Base-by-base conservation (phyloP, 495 filamentous ascomycete species). In the Daldinia bambusicola region DNA sequence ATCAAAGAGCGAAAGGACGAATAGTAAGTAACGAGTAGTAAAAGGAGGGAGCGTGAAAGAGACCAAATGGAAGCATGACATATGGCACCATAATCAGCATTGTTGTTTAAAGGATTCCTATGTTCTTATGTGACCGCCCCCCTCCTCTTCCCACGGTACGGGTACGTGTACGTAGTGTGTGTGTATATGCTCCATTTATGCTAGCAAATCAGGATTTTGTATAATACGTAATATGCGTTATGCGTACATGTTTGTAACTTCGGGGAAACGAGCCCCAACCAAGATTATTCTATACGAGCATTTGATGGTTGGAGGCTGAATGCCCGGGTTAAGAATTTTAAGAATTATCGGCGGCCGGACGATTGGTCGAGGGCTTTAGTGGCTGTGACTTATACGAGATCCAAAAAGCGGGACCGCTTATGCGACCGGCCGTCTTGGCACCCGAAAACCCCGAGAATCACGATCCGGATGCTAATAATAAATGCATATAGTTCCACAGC, bases 321-420 rank as follows among this genome's bases (percentile, higher is more conserved):
- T 48, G 13, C 37, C 43, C 43, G 43, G 43, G 43, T 22, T 48
- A 20, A 2, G 43, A 48, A 48, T 48, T 48, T 22, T 48, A 20
- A 2, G 43, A 48, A 48, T 48, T 48, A 48, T 48, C 43, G 43
- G 18, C 43, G 43, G 43, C 43, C 43, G 18, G 43, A 20, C 43
- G 43, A 48, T 48, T 48, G 43, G 43, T 48, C 43, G 26, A 48
- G 12, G 12, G 18, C 43, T 48, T 22, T 22, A 9, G 43, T 48
- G 43, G 43, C 43, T 48, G 43, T 48, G 43, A 48, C 43, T 48
- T 48, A 48, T 48, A 48, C 43, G 43, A 48, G 43, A 48, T 48
- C 43, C 18, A 22, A 48, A 22, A 12, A 48, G 43, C 18, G 43
- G 43, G 43, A 4, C 43, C 43, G 20, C 20, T 48, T 48, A 48